Percentiles rank a stretch among this genome's conserved stretches.
phyloP scores from a whole-genome alignment of 2,329 filamentous ascomycete species.

The Trichoderma sp. region DNA sequence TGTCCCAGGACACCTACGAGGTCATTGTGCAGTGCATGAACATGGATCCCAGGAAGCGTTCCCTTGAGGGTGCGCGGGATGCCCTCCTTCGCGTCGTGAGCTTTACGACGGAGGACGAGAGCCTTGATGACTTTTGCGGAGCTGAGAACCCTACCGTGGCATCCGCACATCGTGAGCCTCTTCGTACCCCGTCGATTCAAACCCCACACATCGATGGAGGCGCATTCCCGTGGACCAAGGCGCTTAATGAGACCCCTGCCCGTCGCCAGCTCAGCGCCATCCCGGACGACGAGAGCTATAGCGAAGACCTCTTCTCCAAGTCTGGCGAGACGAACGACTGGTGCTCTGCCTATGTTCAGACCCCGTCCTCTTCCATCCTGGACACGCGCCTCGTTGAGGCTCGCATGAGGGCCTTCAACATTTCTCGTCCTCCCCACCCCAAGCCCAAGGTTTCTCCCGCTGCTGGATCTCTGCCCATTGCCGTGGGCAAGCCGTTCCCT shows the following conservation, averaged over 20 bases:
- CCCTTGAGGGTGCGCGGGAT: slow-evolving; percentile 71
- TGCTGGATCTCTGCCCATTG: slow-evolving; percentile 72
- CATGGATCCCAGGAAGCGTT: slow-evolving; percentile 85
- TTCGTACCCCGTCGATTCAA: slow-evolving; percentile 92
- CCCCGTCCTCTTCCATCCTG: slow-evolving; percentile 78
- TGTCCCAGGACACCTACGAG: slow-evolving; percentile 97
- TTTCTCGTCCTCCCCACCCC: slow-evolving; percentile 42
- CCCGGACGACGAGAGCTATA: slow-evolving; percentile 73
- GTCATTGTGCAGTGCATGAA: slow-evolving; percentile 88
- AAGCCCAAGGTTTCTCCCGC: slow-evolving; percentile 50
- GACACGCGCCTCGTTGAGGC: slow-evolving; percentile 77
- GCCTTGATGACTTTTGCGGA: slow-evolving; percentile 88
- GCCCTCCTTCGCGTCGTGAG: slow-evolving; percentile 76
- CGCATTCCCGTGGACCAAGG: slow-evolving; percentile 93
- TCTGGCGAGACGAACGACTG: slow-evolving; percentile 72
- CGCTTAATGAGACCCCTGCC: slow-evolving; percentile 71
- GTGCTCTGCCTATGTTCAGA: slow-evolving; percentile 73
- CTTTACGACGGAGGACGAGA: slow-evolving; percentile 92
- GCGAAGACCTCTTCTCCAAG: slow-evolving; percentile 79
- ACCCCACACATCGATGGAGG: slow-evolving; percentile 77
- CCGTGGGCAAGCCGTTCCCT: slow-evolving; percentile 70
- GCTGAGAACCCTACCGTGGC: slow-evolving; percentile 73
- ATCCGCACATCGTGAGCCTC: slow-evolving; percentile 87
- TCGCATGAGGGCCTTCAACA: slow-evolving; percentile 73
- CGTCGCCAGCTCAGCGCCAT: slow-evolving; percentile 81